These are phyloP conservation scores for Schrenkiella parvula DNA, from an alignment of 345 rosid genomes.

Conservation along the genomic window DNA sequence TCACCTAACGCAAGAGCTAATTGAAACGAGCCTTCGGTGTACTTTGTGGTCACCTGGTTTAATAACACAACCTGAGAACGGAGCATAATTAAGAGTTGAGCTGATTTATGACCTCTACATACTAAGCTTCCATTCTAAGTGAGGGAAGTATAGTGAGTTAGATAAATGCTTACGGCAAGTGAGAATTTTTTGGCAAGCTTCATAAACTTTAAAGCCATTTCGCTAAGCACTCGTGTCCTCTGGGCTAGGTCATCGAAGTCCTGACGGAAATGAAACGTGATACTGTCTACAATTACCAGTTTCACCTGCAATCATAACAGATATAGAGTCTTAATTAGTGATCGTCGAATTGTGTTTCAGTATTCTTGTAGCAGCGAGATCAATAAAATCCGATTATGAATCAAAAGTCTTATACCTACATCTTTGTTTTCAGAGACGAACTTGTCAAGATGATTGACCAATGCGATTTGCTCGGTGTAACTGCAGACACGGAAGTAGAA, in stretches of 20 bases:
- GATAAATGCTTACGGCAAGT: conserved; percentile 58
- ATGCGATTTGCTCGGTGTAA: conserved; percentile 80
- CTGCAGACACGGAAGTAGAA: conserved; percentile 83
- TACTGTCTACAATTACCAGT: conserved; percentile 70
- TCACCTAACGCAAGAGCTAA: conserved; percentile 83
- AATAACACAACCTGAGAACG: conserved; percentile 69
- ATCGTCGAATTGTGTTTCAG: neutral
- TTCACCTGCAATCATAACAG: conserved; percentile 52
- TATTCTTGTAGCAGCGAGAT: neutral
- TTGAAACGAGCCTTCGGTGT: conserved; percentile 71
- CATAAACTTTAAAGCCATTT: conserved; percentile 85
- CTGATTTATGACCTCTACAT: neutral
- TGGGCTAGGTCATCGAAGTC: conserved; percentile 84
- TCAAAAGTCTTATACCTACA: conserved; percentile 34
- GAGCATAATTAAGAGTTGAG: neutral
- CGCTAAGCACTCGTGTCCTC: conserved; percentile 73
- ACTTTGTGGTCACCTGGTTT: conserved; percentile 90
- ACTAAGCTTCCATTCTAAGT: neutral
- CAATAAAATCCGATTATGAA: no score
- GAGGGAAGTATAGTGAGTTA: neutral
- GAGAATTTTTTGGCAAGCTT: conserved; percentile 76
- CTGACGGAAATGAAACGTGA: conserved; percentile 96
- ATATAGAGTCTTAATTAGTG: neutral
- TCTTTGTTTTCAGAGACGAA: conserved; percentile 75
- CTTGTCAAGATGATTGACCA: conserved; percentile 70